phyloP scores from a whole-genome alignment of 2,329 filamentous ascomycete genomes.

The Bipolaris bicolor region DNA sequence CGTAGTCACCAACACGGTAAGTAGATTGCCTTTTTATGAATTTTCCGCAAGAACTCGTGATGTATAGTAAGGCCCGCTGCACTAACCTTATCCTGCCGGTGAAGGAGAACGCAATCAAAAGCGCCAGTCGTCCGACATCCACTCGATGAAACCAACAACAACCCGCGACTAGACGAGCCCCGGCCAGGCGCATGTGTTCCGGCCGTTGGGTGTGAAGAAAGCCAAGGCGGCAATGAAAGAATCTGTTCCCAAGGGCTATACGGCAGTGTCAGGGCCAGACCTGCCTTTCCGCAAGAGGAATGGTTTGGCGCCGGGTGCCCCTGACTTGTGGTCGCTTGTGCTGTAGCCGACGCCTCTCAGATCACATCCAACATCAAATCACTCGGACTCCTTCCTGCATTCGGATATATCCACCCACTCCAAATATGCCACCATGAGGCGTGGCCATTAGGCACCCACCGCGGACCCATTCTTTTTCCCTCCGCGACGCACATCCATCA shows the following conservation, averaged over 20 bases:
- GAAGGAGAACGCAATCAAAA: background rate
- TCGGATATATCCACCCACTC: conserved; percentile 16
- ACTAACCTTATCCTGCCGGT: background rate
- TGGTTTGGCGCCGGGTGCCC: conserved; percentile 15
- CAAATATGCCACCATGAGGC: conserved; percentile 8
- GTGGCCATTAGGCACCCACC: conserved; percentile 17
- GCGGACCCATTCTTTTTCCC: background rate
- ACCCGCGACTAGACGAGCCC: background rate
- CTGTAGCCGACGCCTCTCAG: conserved; percentile 14
- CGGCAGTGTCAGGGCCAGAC: conserved; percentile 3
- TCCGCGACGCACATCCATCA: conserved; percentile 3
- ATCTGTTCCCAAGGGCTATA: background rate
- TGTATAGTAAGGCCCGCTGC: conserved; percentile 6
- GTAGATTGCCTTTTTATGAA: conserved; percentile 1
- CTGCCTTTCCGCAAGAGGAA: conserved; percentile 1
- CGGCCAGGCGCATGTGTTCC: background rate
- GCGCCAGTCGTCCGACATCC: background rate
- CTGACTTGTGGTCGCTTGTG: conserved; percentile 13
- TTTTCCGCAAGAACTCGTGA: conserved; percentile 1
- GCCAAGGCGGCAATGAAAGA: conserved; percentile 1
- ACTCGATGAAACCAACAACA: background rate
- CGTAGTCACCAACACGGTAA: conserved; percentile 4
- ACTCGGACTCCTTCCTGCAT: conserved; percentile 16
- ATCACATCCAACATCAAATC: conserved; percentile 13
- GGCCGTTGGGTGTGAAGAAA: background rate